Evolutionary conservation across 371 early-diverging fungal species (phyloP).

Genomic region (Modicella reniformis): DNA sequence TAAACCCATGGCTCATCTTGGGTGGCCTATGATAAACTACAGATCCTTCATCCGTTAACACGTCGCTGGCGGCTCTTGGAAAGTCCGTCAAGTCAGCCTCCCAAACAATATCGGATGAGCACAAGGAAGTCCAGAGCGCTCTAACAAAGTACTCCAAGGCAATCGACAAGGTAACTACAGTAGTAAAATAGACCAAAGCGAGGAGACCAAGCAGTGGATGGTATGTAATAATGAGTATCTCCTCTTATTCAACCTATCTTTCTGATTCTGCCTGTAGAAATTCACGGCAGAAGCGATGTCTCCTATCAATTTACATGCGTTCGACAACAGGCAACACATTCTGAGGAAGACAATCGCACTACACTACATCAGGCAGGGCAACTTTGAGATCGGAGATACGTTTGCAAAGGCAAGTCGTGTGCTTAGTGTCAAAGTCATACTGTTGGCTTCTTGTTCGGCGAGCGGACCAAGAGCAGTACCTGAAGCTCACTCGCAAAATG

Average conservation of each 20-base stretch:
- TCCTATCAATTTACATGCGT: slow-evolving; percentile 72
- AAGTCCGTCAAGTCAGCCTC: slow-evolving; percentile 32
- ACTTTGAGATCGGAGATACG: slow-evolving; percentile 77
- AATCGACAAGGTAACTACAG: slow-evolving; percentile 72
- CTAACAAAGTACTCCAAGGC: slow-evolving; percentile 79
- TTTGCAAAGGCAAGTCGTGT: slow-evolving; percentile 62
- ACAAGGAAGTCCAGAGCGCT: slow-evolving; percentile 74
- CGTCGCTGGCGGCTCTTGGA: slow-evolving; percentile 20
- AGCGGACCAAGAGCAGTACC: no score
- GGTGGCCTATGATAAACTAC: no score
- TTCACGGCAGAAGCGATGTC: slow-evolving; percentile 71
- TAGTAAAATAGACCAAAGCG: neutral
- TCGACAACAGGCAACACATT: slow-evolving; percentile 69
- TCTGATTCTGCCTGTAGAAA: slow-evolving; percentile 59
- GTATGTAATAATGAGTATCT: neutral
- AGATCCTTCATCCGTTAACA: slow-evolving; percentile 41
- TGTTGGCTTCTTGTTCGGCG: neutral
- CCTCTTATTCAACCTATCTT: neutral
- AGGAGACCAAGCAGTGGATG: neutral
- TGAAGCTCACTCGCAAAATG: neutral
- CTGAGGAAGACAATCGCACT: slow-evolving; percentile 70
- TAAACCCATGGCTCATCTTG: no score
- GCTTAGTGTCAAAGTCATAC: neutral
- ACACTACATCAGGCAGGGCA: slow-evolving; percentile 91
- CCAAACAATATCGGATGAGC: slow-evolving; percentile 59